Evolutionary conservation across 257 asterid genomes (phyloP).

Genomic region (Rauvolfia tetraphylla): DNA sequence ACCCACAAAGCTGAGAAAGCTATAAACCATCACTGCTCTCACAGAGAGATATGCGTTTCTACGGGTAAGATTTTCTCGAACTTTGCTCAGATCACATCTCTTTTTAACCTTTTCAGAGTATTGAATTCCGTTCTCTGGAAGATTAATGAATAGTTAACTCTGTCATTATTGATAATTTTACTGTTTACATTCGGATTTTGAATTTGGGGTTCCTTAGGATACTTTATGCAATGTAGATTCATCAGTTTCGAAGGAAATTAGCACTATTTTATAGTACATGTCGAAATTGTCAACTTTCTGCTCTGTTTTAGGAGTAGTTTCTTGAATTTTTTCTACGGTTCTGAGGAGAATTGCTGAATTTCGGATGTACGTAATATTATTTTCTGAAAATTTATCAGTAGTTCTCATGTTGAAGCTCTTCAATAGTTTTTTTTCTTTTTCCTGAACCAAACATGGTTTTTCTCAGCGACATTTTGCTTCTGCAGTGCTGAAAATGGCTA

Average conservation of each 20-base stretch:
- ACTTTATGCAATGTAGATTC: not conserved
- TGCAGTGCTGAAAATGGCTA: not conserved
- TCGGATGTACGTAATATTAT: not conserved
- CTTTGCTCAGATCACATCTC: constrained; percentile 26
- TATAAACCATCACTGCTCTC: constrained; percentile 15
- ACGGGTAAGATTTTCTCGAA: constrained; percentile 34
- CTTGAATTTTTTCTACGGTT: not conserved
- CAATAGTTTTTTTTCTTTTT: too few relatives aligned
- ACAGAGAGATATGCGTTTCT: not conserved
- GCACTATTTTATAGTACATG: too few relatives aligned
- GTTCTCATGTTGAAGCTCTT: not conserved
- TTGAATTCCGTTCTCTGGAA: constrained; percentile 32
- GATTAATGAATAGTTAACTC: not conserved
- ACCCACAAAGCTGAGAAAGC: not conserved
- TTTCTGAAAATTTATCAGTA: not conserved
- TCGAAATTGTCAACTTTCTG: not conserved
- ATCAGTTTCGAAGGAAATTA: not conserved
- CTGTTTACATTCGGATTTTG: not conserved
- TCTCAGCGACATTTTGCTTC: too few relatives aligned
- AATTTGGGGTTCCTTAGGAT: not conserved
- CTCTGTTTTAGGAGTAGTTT: not conserved
- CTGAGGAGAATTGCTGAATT: not conserved
- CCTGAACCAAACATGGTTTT: too few relatives aligned
- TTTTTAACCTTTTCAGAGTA: constrained; percentile 17
- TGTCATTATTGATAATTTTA: not conserved